Evolutionary conservation across 208 protist genomes (phyloP).

Genomic region (Wallacemonas sp.): DNA sequence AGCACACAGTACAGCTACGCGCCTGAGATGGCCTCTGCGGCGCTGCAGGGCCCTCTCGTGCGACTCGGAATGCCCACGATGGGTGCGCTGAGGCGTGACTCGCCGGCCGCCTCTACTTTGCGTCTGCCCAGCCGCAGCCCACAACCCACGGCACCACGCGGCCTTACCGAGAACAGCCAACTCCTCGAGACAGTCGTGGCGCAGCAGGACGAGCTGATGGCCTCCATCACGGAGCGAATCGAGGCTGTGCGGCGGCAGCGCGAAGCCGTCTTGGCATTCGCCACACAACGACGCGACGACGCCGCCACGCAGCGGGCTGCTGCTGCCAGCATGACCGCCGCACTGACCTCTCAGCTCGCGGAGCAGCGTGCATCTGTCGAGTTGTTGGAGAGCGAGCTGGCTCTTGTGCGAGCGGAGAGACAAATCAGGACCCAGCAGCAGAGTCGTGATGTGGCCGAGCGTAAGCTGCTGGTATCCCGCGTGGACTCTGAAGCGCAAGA

Average conservation of each 20-base stretch:
- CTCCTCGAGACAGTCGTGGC: constrained; percentile 16
- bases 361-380: constrained; percentile 15
- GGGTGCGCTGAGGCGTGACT: neutral
- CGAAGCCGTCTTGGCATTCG: constrained; percentile 16
- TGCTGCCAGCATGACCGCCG: constrained; percentile 12
- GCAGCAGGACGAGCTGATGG: constrained; percentile 25
- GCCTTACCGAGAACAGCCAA: neutral
- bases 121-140: too few relatives aligned
- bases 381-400: constrained; percentile 12
- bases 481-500: constrained; percentile 21
- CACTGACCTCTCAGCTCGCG: constrained; percentile 21
- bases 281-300: constrained; percentile 2
- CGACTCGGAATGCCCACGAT: neutral
- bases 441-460: constrained; percentile 11
- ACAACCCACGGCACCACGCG: neutral
- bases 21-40: neutral
- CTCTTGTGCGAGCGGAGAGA: constrained; percentile 6
- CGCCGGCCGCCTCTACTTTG: too few relatives aligned
- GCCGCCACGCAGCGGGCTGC: constrained; percentile 17
- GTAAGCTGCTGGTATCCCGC: constrained; percentile 10
- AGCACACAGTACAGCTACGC: neutral
- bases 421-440: constrained; percentile 14
- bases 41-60: neutral
- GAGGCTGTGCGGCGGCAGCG: constrained; percentile 19
- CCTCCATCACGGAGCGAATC: constrained; percentile 28